Percentiles rank a stretch among this genome's conserved stretches.
Evolutionary conservation across 2,329 filamentous ascomycete genomes (phyloP).

Genomic region (Torrubiella hemipterigena): DNA sequence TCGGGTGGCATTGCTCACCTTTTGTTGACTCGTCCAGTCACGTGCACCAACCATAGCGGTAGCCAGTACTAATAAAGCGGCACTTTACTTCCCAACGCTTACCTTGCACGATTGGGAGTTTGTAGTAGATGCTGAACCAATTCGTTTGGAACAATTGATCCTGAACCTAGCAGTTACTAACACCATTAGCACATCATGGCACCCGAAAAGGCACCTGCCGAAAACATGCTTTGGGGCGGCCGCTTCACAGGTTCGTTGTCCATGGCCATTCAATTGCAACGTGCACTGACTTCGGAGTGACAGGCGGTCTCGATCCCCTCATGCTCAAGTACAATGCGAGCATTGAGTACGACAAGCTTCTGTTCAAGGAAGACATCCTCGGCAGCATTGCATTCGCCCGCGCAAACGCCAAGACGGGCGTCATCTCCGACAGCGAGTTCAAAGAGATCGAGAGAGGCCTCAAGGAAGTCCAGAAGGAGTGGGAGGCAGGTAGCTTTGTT

Average conservation of each 20-base stretch:
- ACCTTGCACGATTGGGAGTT: no score
- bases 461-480: conserved; percentile 41
- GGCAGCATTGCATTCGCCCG: conserved; percentile 74
- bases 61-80: no score
- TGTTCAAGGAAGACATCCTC: conserved; percentile 71
- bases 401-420: conserved; percentile 64
- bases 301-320: conserved; percentile 70
- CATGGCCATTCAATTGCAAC: conserved; percentile 10
- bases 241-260: conserved; percentile 33
- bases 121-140: no score
- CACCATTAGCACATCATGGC: no score
- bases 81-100: no score
- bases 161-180: no score
- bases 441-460: conserved; percentile 62
- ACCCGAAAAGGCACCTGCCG: conserved; percentile 16
- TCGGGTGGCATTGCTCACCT: no score
- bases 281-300: conserved; percentile 15
- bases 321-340: conserved; percentile 77
- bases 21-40: no score
- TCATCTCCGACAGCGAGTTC: conserved; percentile 65
- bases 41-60: no score
- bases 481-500: conserved; percentile 36
- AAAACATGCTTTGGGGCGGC: conserved; percentile 29
- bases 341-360: conserved; percentile 65
- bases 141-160: no score